Base-by-base conservation (phyloP, 2,329 filamentous ascomycete species). In the Furcasterigmium sp. region DNA sequence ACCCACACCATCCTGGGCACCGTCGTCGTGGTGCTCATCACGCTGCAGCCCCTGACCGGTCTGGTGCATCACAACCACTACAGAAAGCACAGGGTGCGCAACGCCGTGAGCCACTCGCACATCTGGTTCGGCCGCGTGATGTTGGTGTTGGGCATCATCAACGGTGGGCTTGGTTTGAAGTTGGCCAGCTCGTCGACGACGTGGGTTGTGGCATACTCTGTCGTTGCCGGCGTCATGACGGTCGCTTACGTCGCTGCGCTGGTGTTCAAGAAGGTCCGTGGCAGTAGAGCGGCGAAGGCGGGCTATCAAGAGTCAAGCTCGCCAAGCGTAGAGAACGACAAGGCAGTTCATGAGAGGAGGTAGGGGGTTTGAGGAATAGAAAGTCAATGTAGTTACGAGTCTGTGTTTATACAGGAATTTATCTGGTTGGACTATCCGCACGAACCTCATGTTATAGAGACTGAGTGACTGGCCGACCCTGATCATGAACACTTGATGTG, bases 51-150 rank as follows among this genome's bases (percentile, higher is more conserved):
- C 7, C 53, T 75, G 41, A 64, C 82, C 10, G 81, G 82, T 36
- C 66, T 67, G 44, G 43, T 77, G 29, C 81, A 85, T 54, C 81
- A 85, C 57, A 52, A 56, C 25, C 60, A 76, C 54, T 84, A 68
- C 58, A 51, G 69, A 44, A 69, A 68, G 54, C 57, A 72, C 42
- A 60, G 69, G 41, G 36, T 53, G 20, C 76, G 80, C 28, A 73
- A 73, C 7, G 14, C 65, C 32, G 55, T 82, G 47, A 80, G 76
- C 49, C 61, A 82, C 50, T 55, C 65, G 2, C 82, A 85, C 55
- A 74, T 82, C 51, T 84, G 78, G 78, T 80, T 73, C 53, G 82
- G 82, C 11, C 72, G 81, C 15, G 52, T 64, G 2, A 58, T 84
- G 35, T 75, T 85, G 49, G 43, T 76, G 15, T 56, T 84, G 3